Conservation (phyloP, 2,329 filamentous ascomycete species). For the Capronia coronata region DNA sequence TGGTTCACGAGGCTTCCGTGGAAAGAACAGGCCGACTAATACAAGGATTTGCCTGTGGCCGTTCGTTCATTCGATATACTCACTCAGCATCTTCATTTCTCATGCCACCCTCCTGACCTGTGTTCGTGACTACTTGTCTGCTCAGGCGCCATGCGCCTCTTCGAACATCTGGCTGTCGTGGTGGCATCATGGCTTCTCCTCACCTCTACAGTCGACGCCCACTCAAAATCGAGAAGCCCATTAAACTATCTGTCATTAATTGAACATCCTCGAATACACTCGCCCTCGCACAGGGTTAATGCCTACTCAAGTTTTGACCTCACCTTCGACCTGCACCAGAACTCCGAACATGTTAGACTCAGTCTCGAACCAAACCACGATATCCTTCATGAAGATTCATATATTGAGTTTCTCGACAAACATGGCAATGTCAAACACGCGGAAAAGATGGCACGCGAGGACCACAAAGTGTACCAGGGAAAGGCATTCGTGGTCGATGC, state of each 20-base stretch:
- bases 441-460: slow-evolving; percentile 64
- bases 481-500: slow-evolving; percentile 62
- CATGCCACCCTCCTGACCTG: neutral
- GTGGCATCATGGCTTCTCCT: slow-evolving; percentile 19
- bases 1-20: too few species aligned
- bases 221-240: slow-evolving; percentile 69
- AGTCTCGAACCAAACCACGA: slow-evolving; percentile 85
- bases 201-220: slow-evolving; percentile 38
- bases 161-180: slow-evolving; percentile 17
- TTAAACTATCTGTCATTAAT: slow-evolving; percentile 67
- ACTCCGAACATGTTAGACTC: slow-evolving; percentile 66
- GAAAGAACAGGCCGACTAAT: neutral
- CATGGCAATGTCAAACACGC: slow-evolving; percentile 62
- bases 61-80: neutral
- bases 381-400: slow-evolving; percentile 69
- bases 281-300: slow-evolving; percentile 70
- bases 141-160: slow-evolving; percentile 26
- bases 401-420: slow-evolving; percentile 62
- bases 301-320: slow-evolving; percentile 79
- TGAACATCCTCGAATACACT: slow-evolving; percentile 69
- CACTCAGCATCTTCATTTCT: slow-evolving; percentile 1
- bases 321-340: slow-evolving; percentile 65
- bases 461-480: slow-evolving; percentile 81
- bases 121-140: neutral
- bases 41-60: neutral